Base-by-base conservation (phyloP, 1,284 basidiomycete genomes). In the Polyporus tsugae region DNA sequence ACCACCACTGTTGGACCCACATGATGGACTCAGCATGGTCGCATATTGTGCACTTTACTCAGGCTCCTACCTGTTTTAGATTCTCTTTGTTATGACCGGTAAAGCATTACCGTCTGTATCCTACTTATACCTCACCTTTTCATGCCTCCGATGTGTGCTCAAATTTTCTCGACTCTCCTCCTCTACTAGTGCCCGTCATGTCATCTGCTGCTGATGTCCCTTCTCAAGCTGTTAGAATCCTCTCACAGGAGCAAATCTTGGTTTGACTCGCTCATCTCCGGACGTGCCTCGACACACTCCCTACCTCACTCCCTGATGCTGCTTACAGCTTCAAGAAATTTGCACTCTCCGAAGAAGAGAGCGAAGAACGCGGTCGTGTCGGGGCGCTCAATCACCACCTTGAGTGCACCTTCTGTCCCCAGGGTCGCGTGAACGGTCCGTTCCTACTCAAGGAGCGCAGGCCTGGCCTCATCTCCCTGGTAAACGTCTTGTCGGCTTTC, bases 381-480 rank as follows among this genome's bases (percentile, higher is more conserved):
- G n/a, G 49, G 25, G 67, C 67, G 10, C 44, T 68, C 22, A 68
- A 68, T 36, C 67, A 46, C 46, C 22, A 22, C 35, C 49, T 68
- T 5, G 63, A 68, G 36, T 38, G 59, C 22, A 39, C 49, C 2
- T 68, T 68, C 52, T 68, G 67, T 42, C 67, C 67, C 19, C 33
- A 58, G 17, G 68, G 68, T 15, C 64, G 64, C 4, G 6, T 10
- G 9, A 59, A 60, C 13, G 59, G 63, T 6, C 39, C 53, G 6
- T 52, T 63, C 39, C 22, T 41, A n/a, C 55, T 69, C 11, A 58
- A 66, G 25, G 68, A 62, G 38, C 59, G 64, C n/a, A 60, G 68
- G 0, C 64, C 68, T 4, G 68, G 68, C 6, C 62, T 69, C 3
- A 46, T 57, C 9, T 60, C 60, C 4, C 22, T 69, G 4, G 58